A percentile compares a stretch with the other conserved stretches of the same genome.
phyloP scores from a whole-genome alignment of 805 yeast genomes.

The Kurtzmaniella cleridarum region DNA sequence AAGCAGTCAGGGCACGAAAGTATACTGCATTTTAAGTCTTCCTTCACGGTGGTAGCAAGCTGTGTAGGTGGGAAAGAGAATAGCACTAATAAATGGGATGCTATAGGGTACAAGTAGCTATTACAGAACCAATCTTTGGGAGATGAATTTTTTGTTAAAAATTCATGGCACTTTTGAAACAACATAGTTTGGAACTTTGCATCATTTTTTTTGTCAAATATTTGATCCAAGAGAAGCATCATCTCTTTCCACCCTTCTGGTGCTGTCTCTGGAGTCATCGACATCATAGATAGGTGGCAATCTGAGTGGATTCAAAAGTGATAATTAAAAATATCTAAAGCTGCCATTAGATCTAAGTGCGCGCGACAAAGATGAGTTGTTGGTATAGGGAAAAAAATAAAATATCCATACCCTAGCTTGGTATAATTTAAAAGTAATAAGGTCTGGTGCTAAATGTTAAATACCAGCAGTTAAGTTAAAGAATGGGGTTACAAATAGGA shows the following conservation, averaged over 20 bases:
- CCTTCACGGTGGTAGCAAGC: constrained; percentile 40
- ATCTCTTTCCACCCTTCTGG: constrained; percentile 20
- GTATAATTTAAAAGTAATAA: too few relatives aligned
- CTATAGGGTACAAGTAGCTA: constrained; percentile 38
- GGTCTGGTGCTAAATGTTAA: too few relatives aligned
- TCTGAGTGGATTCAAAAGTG: background rate
- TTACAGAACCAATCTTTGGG: constrained; percentile 56
- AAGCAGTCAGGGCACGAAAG: constrained; percentile 51
- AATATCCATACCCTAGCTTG: too few relatives aligned
- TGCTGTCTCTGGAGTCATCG: background rate
- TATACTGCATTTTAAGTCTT: constrained; percentile 34
- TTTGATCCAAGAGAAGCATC: constrained; percentile 16
- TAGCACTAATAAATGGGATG: constrained; percentile 51
- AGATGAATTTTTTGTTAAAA: constrained; percentile 2
- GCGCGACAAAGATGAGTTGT: background rate
- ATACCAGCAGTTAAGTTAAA: too few relatives aligned
- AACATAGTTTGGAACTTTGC: constrained; percentile 22
- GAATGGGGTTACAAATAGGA: too few relatives aligned
- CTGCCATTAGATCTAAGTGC: background rate
- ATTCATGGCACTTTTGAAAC: constrained; percentile 9
- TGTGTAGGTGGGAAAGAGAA: constrained; percentile 53
- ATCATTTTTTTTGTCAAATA: constrained; percentile 22
- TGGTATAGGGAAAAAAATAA: too few relatives aligned
- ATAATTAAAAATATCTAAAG: background rate
- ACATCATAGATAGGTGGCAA: background rate